phyloP scores from a whole-genome alignment of 139 green algal species.

The Chlorella sp. region DNA sequence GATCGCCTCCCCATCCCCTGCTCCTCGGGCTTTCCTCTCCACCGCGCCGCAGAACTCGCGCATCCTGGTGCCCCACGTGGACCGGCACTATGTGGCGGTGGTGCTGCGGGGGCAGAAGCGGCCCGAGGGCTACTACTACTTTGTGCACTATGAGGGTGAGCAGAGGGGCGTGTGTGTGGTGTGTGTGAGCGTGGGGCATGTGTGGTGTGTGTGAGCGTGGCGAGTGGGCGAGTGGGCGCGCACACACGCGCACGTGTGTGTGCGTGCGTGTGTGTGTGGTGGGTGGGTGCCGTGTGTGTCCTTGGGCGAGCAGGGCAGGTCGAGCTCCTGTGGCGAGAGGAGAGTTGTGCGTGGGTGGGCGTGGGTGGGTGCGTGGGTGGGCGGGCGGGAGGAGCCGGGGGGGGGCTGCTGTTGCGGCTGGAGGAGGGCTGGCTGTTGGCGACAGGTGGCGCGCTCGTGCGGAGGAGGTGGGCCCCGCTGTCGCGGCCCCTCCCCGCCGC shows the following conservation, averaged over 20 bases:
- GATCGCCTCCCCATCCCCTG: too few species aligned
- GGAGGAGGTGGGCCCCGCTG: background rate
- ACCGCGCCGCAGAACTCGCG: too few species aligned
- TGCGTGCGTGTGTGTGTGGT: background rate
- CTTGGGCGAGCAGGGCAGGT: background rate
- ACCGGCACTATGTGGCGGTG: conserved; percentile 14
- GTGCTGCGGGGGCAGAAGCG: conserved; percentile 37
- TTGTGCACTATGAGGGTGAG: conserved; percentile 31
- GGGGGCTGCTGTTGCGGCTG: background rate
- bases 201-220: background rate
- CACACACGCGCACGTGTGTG: background rate
- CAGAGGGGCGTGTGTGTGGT: background rate
- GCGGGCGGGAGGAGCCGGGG: too few species aligned
- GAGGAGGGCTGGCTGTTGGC: background rate
- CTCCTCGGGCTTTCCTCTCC: too few species aligned
- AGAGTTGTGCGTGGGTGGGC: too few species aligned
- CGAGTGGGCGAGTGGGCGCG: background rate
- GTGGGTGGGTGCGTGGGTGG: too few species aligned
- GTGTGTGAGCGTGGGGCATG: background rate
- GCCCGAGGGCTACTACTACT: conserved; percentile 23
- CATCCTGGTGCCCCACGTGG: too few species aligned
- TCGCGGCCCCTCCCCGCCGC: background rate
- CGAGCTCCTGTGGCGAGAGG: too few species aligned
- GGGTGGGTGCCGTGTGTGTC: too few species aligned
- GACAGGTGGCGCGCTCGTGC: background rate